Percentiles rank a stretch among this genome's conserved stretches.
Conservation (phyloP, 2,329 filamentous ascomycete genomes). For the Teratosphaeria viscida region DNA sequence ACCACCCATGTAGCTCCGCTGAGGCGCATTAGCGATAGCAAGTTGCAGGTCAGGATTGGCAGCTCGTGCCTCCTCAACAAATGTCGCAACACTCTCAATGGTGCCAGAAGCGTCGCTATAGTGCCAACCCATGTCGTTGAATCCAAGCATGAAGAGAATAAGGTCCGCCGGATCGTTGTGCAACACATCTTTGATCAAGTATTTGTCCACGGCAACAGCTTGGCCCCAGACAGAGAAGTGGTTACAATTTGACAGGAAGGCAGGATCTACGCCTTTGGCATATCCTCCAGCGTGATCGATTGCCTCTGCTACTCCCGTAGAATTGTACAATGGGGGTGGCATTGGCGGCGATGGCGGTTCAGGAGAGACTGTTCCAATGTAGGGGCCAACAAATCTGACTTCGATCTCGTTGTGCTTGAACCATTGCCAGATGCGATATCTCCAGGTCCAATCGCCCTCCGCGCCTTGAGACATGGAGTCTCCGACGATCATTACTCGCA, state of each 20-base stretch:
- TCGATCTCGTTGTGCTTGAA: slow-evolving; percentile 9
- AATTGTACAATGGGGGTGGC: slow-evolving; percentile 5
- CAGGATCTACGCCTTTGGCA: neutral
- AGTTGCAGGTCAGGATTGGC: neutral
- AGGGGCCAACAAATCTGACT: slow-evolving; percentile 27
- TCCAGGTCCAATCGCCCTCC: slow-evolving; percentile 33
- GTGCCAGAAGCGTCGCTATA: slow-evolving; percentile 9
- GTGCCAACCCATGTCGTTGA: slow-evolving; percentile 11
- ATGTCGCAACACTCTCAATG: slow-evolving; percentile 13
- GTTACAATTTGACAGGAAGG: slow-evolving; percentile 12
- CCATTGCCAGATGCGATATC: slow-evolving; percentile 32
- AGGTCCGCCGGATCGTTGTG: slow-evolving; percentile 21
- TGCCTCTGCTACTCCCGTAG: neutral
- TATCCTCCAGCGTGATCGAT: neutral
- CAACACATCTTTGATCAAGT: slow-evolving; percentile 18
- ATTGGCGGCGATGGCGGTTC: slow-evolving; percentile 4
- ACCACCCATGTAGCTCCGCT: neutral
- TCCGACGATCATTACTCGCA: slow-evolving; percentile 4
- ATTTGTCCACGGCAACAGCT: slow-evolving; percentile 20
- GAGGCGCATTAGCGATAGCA: neutral
- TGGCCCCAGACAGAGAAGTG: slow-evolving; percentile 29
- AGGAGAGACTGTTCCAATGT: slow-evolving; percentile 24
- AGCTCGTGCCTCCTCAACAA: neutral
- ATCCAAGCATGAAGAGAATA: slow-evolving; percentile 7
- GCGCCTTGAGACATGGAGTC: slow-evolving; percentile 10